Base-by-base conservation (phyloP, 2,329 filamentous ascomycete genomes). In the Chaetomium sp. region DNA sequence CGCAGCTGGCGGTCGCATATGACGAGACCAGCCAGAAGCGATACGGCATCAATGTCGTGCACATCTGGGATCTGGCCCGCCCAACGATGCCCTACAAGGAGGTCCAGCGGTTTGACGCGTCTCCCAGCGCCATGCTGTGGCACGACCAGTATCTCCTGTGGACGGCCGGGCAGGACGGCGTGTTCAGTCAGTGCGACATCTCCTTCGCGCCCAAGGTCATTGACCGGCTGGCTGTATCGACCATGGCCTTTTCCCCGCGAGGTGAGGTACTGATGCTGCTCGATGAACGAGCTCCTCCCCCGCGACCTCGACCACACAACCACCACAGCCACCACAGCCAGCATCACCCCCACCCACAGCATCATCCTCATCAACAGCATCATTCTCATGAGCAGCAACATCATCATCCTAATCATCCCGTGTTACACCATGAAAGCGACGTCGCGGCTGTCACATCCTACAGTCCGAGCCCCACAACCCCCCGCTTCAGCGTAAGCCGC, bases 61-160 rank as follows among this genome's bases (percentile, higher is more conserved):
- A 87, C 55, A 74, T 87, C 19, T 88, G 84, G 83, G 85, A 88
- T 65, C 70, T 88, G n/a, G 84, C 82, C 6, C 75, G 85, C 36
- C 82, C 84, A 1, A 80, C 82, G 1, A 78, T 87, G 74, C 83
- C 84, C 0, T 86, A 84, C 65, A 85, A 85, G 60, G 80, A 85
- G 62, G 77, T 87, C 47, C 79, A 84, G 56, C 71, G 78, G 41
- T 86, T 85, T 60, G 77, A 81, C 27, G 74, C 66, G 34, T 78
- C 82, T 2, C 84, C 84, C 1, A 77, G 75, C 7, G 77, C 77
- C 1, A 66, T 87, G 12, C 68, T 85, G 6, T 88, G 85, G 84
- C 81, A 80, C 54, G 78, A 84, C 59, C 79, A 82, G 58, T 83
- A 86, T 59, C 74, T 86, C 46, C 69, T 88, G 0, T 88, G 84